Conservation (phyloP, 2,329 filamentous ascomycete genomes). For the Aspergillus ochraceus region DNA sequence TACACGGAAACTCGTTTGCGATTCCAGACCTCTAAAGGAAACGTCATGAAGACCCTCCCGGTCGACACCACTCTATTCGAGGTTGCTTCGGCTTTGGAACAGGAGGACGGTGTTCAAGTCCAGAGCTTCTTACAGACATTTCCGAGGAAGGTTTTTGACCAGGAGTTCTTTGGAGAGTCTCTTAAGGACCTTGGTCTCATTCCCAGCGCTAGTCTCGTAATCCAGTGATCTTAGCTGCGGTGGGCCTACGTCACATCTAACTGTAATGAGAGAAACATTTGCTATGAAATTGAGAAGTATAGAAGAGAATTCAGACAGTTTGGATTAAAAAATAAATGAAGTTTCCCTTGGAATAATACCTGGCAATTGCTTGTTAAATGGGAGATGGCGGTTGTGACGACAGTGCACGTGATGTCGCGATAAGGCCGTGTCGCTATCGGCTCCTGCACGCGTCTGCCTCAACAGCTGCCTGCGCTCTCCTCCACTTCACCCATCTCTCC, state of each 20-base stretch:
- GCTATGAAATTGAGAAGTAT: not conserved
- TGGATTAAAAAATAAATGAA: not conserved
- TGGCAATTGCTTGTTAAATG: not conserved
- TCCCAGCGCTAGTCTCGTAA: constrained; percentile 85
- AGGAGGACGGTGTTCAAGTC: constrained; percentile 69
- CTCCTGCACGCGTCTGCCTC: constrained; percentile 13
- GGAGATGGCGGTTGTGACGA: not conserved
- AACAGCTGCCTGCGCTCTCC: constrained; percentile 16
- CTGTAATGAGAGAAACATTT: not conserved
- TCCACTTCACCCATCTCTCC: constrained; percentile 10
- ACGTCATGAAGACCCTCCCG: constrained; percentile 81
- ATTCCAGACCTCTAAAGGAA: constrained; percentile 73
- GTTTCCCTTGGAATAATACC: not conserved
- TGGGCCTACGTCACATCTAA: not conserved
- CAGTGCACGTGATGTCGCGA: constrained; percentile 36
- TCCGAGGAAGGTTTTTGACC: constrained; percentile 75
- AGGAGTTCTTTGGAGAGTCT: constrained; percentile 82
- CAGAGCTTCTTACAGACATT: constrained; percentile 82
- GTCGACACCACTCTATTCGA: constrained; percentile 93
- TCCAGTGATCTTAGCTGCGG: constrained; percentile 48
- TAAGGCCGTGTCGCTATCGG: constrained; percentile 20
- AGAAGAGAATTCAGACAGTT: not conserved
- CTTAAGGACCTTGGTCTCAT: constrained; percentile 88
- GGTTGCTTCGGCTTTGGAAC: constrained; percentile 72
- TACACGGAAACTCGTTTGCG: constrained; percentile 81